phyloP scores from a whole-genome alignment of 371 early-diverging fungal genomes.

The Mucor velutinosus region DNA sequence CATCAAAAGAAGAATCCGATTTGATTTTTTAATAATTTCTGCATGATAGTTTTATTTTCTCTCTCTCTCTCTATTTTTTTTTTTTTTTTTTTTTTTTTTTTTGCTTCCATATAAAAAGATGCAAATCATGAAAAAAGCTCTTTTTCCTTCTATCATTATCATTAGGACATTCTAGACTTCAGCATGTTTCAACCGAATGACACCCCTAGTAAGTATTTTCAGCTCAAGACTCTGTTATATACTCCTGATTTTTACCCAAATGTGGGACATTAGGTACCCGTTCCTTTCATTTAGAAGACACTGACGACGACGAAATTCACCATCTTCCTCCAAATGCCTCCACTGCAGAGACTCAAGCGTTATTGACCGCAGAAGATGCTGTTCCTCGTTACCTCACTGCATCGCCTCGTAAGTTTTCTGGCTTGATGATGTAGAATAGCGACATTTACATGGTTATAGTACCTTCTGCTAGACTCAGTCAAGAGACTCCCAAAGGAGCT shows the following conservation, averaged over 20 bases:
- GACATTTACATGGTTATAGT: slow-evolving; percentile 20
- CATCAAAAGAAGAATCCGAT: neutral
- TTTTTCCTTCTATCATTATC: neutral
- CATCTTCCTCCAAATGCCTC: slow-evolving; percentile 17
- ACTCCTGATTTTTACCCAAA: neutral
- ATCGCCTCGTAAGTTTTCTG: slow-evolving; percentile 27
- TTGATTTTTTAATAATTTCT: neutral
- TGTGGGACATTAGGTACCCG: slow-evolving; percentile 8
- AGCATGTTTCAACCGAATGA: neutral
- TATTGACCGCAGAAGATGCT: slow-evolving; percentile 20
- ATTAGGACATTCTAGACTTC: neutral
- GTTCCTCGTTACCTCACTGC: slow-evolving; percentile 33
- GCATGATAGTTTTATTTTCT: neutral
- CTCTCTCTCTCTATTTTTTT: too few relatives aligned
- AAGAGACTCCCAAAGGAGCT: slow-evolving; percentile 34
- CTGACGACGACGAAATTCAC: slow-evolving; percentile 20
- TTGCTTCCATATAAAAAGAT: neutral
- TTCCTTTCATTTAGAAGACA: slow-evolving; percentile 22
- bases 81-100: neutral
- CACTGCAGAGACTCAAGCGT: slow-evolving; percentile 14
- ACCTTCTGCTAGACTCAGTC: slow-evolving; percentile 35
- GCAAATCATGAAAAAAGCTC: neutral
- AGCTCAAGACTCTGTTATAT: neutral
- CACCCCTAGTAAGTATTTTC: neutral
- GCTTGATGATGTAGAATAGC: neutral